Base-by-base conservation (phyloP, 2,329 filamentous ascomycete species). In the Cladosporium cucumerinum region DNA sequence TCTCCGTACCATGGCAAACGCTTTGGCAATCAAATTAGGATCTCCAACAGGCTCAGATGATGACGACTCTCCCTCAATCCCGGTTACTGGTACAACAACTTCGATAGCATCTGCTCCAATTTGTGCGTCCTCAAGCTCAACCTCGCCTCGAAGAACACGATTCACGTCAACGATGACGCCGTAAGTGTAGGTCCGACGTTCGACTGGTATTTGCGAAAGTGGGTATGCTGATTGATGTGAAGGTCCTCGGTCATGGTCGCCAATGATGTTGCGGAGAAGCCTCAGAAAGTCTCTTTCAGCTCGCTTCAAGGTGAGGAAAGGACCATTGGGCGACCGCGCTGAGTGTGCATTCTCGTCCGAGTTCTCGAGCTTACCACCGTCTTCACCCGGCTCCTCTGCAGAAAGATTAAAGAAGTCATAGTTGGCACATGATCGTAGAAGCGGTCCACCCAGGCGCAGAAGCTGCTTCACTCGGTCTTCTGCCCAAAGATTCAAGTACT, bases 321-420 rank as follows among this genome's bases (percentile, higher is more conserved):
- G 86, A 2, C 86, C 84, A 0, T 82, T 70, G 0, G 75, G 79
- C 0, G 79, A 77, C 30, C 61, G 61, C n/a, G 54, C 54, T 23
- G 55, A 55, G 30, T 43, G 36, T 11, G 23, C 25, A 5, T 28
- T 48, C n/a, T 54, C 48, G 30, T 54, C 26, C 5, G 51, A 28
- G 11, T 54, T 28, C n/a, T 54, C 51, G n/a, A 46, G 21, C 23
- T 51, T 16, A 5, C 51, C n/a, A 21, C 52, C 54, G 36, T 51
- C 58, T 32, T 61, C 39, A 16, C 14, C 39, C 14, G 49, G 34
- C 11, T 62, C 60, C 10, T 54, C 60, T 43, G 61, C 89, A 1
- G 88, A 88, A 18, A 90, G 79, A 69, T 92, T 92, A 79, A 87
- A 92, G 74, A 92, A 93, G 72, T 93, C 90, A 67, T 89, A 85